These are phyloP conservation scores for Pseudophaeomoniella oleicola DNA, from an alignment of 2,329 filamentous ascomycete species.

Conservation along the genomic window DNA sequence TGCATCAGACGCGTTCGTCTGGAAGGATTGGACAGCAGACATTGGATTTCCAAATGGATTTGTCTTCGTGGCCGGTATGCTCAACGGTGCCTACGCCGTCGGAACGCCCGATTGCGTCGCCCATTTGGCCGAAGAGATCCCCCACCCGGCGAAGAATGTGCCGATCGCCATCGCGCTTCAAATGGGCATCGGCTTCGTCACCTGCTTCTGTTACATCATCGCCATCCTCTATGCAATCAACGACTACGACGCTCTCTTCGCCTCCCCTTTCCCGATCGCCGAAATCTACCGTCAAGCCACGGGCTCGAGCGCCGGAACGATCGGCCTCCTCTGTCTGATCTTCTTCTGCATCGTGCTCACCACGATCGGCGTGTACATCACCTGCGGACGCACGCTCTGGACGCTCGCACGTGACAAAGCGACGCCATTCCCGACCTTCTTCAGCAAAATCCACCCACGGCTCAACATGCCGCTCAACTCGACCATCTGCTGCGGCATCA, in stretches of 20 bases:
- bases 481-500: constrained; percentile 33
- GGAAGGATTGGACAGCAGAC: neutral
- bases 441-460: constrained; percentile 31
- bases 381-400: constrained; percentile 48
- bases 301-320: constrained; percentile 33
- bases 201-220: constrained; percentile 34
- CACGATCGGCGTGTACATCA: constrained; percentile 43
- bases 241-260: constrained; percentile 26
- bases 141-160: constrained; percentile 44
- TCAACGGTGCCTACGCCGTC: constrained; percentile 56
- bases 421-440: constrained; percentile 34
- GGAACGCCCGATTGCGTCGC: constrained; percentile 42
- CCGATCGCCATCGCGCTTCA: constrained; percentile 36
- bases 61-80: constrained; percentile 46
- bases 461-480: constrained; percentile 41
- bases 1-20: constrained; percentile 1
- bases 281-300: constrained; percentile 51
- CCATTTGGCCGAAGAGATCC: constrained; percentile 50
- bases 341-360: constrained; percentile 38
- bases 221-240: constrained; percentile 36
- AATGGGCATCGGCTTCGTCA: constrained; percentile 30
- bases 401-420: constrained; percentile 44
- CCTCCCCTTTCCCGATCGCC: constrained; percentile 45
- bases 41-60: constrained; percentile 1
- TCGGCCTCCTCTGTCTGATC: constrained; percentile 38